Base-by-base conservation (phyloP, 2,329 filamentous ascomycete genomes). In the Pyrenophora teres region DNA sequence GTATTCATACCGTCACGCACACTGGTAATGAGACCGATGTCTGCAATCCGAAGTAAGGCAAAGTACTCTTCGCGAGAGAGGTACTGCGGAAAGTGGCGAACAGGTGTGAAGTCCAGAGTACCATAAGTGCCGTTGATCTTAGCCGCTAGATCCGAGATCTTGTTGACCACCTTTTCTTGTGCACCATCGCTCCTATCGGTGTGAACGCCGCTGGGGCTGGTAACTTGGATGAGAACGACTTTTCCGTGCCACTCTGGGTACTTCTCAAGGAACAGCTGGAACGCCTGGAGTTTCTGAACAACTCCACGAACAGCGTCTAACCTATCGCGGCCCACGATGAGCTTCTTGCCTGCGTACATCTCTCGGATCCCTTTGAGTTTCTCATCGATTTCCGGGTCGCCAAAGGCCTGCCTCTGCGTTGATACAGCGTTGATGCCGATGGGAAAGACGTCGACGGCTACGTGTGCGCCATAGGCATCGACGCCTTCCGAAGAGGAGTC, bases 1-100 rank as follows among this genome's bases (percentile, higher is more conserved):
- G 93, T 97, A 78, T 97, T 97, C 92, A 97, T 97, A 52, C 93
- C 93, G 72, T 97, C 94, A 54, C 93, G 86, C 18, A 97, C 92
- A 62, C 91, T 96, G 6, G 94, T 97, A 74, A 97, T 97, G 43
- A 97, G 80, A 3, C 92, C 93, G 60, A 97, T 90, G 71, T 97
- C 92, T 30, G 89, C 92, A 2, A 91, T 86, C 19, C 93, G 87
- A 45, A 97, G 82, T n/a, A 97, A 83, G 3, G 93, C 92, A 74
- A 96, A 95, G 74, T 97, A 97, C 75, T 97, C 92, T 64, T 92
- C 88, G 60, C 88, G 88, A 40, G 86, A 87, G 39, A 97, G 82
- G 71, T 97, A 97, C 72, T 97, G 92, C 6, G 92, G 91, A 74
- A 94, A 97, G 75, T 97, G 92, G 72, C 95, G 90, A 16, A 97